Base-by-base conservation (phyloP, 2,329 filamentous ascomycete genomes). In the Clonostachys solani region DNA sequence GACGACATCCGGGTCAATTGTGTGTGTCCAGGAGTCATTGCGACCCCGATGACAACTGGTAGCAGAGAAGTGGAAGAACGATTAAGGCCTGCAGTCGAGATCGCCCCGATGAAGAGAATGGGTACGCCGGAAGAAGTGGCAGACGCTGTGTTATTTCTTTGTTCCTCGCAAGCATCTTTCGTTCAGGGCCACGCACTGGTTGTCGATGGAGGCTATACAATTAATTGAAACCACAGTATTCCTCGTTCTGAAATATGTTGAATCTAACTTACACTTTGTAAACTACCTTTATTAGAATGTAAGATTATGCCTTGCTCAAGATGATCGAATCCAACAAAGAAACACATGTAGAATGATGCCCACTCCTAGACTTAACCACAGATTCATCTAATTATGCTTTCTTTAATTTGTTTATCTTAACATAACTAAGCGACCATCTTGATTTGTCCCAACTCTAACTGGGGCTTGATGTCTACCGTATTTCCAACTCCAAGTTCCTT, bases 151-250 rank as follows among this genome's bases (percentile, higher is more conserved):
- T 52, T 79, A 19, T 79, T 78, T 49, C 54, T 80, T 13, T 75
- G 71, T 35, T 75, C 72, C 1, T 66, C 58, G 1, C 64, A 72
- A 36, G 71, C 75, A 1, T 74, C 72, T 0, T 80, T 79, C 56
- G 60, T 79, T 2, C 74, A 77, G 46, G 75, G 76, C 1, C 68
- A 75, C 56, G 73, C 74, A 0, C 56, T 78, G 52, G 69, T 77
- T 2, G 75, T 79, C 1, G 75, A 79, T 51, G 75, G 75, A 8
- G 75, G 75, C 3, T 78, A 78, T 55, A 67, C 69, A 3, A 75
- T 76, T n/a, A 71, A 70, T 46, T 72, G 23, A 45, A 17, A 34
- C 19, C 23, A 23, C 23, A 8, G 7, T 23, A 23, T n/a, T 29
- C 7, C 23, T 29, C 23, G 9, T 40, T 29, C n/a, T 46, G 8